These are phyloP conservation scores for Sugiyamaella qingdaonensis DNA, from an alignment of 805 yeast species.

Conservation along the genomic window DNA sequence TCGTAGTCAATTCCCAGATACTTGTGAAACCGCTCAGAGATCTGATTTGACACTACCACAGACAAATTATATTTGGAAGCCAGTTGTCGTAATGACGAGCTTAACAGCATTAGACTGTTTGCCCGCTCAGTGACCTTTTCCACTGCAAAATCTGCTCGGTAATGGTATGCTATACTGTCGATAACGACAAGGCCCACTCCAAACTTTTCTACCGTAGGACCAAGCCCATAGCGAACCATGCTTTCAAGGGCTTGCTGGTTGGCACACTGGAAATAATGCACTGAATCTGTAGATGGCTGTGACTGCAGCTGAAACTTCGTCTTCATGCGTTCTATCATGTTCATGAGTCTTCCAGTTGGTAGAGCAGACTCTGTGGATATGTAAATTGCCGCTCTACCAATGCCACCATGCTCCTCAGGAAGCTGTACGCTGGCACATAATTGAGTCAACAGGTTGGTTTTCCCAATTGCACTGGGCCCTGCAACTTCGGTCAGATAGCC, in stretches of 20 bases:
- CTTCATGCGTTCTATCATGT: conserved; percentile 38
- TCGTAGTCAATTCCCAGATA: conserved; percentile 28
- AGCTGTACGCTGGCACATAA: conserved; percentile 57
- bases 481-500: conserved; percentile 66
- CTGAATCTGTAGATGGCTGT: conserved; percentile 31
- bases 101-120: conserved; percentile 32
- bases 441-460: conserved; percentile 74
- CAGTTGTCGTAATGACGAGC: conserved; percentile 45
- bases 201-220: conserved; percentile 44
- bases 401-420: conserved; percentile 45
- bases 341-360: conserved; percentile 61
- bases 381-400: conserved; percentile 52
- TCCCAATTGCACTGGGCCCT: conserved; percentile 85
- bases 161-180: conserved; percentile 79
- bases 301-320: conserved; percentile 13
- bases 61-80: conserved; percentile 51
- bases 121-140: conserved; percentile 34
- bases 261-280: conserved; percentile 54
- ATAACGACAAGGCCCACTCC: conserved; percentile 56
- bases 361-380: conserved; percentile 74
- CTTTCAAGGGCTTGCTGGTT: conserved; percentile 74
- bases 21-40: conserved; percentile 52
- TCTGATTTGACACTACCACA: conserved; percentile 73
- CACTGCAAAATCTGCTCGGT: conserved; percentile 51
- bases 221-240: conserved; percentile 64